Evolutionary conservation across 1,139 yeast species (phyloP), one percentile per base, ranked within the genome.

Genomic region (Citeromyces siamensis): DNA sequence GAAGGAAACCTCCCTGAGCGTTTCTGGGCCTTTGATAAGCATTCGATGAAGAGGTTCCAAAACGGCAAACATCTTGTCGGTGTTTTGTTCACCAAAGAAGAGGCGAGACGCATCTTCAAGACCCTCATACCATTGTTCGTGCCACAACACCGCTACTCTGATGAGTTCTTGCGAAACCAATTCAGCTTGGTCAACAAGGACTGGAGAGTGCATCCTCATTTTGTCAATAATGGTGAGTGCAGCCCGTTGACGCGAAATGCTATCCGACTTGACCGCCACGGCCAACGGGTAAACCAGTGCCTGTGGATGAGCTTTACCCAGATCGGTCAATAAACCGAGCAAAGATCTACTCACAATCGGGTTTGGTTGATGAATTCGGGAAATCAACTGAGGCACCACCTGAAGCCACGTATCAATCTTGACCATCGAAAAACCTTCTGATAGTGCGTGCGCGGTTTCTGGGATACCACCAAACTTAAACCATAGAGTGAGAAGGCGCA

Each of bases 111-210:
- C 98, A 60, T 90, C 96, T 53, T 93, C 99, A 31, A 93, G 64
- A 2, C 95, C 97, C 59, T 88, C 98, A 49, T 88, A 88, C 98
- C 99, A 93, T 54, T 82, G 82, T 52, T 93, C 99, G 49, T 86
- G 95, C 97, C 98, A 88, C 44, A 90, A 62, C 2, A 90, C 96
- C 1, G 97, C 96, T 12, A 86, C 95, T 46, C 98, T 65, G 44
- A 93, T 88, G 42, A 93, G 70, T 51, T 93, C 98, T 46, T 77
- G 78, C 60, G 95, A 82, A n/a, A 90, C 96, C 42, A 88, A 58
- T 47, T 86, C 95, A 0, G 97, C 88, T 53, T 93, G 97, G 44
- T 82, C 88, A 18, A 93, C 96, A 44, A 93, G 63, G 1, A 63
- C 60, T 0, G 96, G 72, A 35, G 95, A 83, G 48, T 93, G 96